Percentiles rank a stretch among this genome's conserved stretches.
Conservation (phyloP, 75 land plant species). For the Selaginella moellendorffii region DNA sequence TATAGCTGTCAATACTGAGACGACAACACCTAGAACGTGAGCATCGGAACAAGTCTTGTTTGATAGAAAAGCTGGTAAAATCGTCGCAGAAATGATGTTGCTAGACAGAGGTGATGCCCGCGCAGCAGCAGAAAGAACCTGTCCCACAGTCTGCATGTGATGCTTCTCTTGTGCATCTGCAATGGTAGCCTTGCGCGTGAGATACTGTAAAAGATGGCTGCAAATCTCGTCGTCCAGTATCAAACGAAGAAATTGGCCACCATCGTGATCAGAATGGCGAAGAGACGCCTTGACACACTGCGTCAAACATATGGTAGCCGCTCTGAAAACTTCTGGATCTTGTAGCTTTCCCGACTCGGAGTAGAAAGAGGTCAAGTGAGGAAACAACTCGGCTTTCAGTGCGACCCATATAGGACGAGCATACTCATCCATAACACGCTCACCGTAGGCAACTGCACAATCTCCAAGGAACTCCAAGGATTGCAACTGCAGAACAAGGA, state of each 20-base stretch:
- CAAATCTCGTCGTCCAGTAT: conserved; percentile 43
- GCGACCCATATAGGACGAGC: conserved; percentile 46
- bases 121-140: background rate
- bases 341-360: conserved; percentile 11
- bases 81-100: background rate
- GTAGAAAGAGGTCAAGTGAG: conserved; percentile 12
- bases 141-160: background rate
- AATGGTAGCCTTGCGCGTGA: background rate
- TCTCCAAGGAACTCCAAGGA: conserved; percentile 59
- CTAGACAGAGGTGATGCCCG: background rate
- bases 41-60: background rate
- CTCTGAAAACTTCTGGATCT: conserved; percentile 36
- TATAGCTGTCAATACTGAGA: background rate
- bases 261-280: conserved; percentile 8
- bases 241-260: conserved; percentile 21
- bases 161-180: background rate
- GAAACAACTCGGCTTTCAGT: conserved; percentile 38
- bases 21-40: background rate
- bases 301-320: conserved; percentile 44
- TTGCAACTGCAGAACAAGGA: conserved; percentile 45
- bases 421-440: conserved; percentile 36
- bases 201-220: conserved; percentile 20
- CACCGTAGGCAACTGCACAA: conserved; percentile 52
- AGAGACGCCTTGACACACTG: conserved; percentile 19
- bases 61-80: background rate